A percentile compares a stretch with the other conserved stretches of the same genome.
phyloP scores from a whole-genome alignment of 352 stramenopile species.

The Globisporangium abappressorium region DNA sequence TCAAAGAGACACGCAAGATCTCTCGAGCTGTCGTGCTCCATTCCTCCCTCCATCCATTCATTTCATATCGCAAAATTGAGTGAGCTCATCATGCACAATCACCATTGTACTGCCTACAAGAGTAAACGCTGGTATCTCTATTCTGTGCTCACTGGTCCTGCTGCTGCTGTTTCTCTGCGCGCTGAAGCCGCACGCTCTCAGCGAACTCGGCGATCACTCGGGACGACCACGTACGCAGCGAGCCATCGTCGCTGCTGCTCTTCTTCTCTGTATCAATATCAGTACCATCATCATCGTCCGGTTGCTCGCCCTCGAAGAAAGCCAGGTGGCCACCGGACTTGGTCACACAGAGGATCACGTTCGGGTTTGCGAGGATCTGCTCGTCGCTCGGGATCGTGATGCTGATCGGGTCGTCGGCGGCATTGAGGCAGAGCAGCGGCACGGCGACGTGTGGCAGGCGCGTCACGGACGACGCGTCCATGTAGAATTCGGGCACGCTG shows the following conservation, averaged over 20 bases:
- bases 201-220: constrained; percentile 41
- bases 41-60: neutral
- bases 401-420: constrained; percentile 62
- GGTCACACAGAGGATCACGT: constrained; percentile 67
- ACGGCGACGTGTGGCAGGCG: constrained; percentile 35
- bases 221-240: constrained; percentile 32
- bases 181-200: constrained; percentile 22
- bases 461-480: constrained; percentile 43
- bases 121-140: no score
- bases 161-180: neutral
- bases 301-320: constrained; percentile 45
- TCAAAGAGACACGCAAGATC: neutral
- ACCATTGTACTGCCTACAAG: no score
- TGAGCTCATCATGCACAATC: no score
- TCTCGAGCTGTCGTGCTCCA: neutral
- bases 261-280: constrained; percentile 3
- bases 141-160: no score
- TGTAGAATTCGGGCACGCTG: constrained; percentile 61
- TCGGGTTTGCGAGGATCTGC: constrained; percentile 35
- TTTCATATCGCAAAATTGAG: neutral
- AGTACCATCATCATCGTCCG: no score
- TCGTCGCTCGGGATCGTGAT: constrained; percentile 24
- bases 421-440: constrained; percentile 64
- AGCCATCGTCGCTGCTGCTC: constrained; percentile 9
- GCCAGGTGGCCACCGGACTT: constrained; percentile 62